Evolutionary conservation across 305 asterid species (phyloP).

Genomic region (Fraxinus sp.): DNA sequence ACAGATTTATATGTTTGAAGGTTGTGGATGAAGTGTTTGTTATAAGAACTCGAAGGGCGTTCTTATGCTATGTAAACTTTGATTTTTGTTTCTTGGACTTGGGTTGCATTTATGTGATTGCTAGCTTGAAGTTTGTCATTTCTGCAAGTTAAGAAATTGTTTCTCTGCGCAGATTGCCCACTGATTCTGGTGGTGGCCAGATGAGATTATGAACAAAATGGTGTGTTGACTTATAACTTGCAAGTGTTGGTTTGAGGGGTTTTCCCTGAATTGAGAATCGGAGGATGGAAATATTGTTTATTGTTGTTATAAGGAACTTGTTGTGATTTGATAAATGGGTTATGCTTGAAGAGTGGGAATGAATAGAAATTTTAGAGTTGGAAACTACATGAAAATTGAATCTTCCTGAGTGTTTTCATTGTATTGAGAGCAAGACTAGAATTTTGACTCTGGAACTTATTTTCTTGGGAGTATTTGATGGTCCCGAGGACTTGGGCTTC

Average conservation of each 20-base stretch:
- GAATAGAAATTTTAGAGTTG: not conserved
- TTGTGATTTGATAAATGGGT: slow-evolving; percentile 16
- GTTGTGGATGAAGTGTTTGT: not conserved
- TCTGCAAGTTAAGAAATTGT: not conserved
- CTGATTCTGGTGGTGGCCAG: not conserved
- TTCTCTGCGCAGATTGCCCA: not conserved
- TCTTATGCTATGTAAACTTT: not conserved
- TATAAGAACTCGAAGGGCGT: not conserved
- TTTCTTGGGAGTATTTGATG: not conserved
- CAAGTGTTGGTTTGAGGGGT: not conserved
- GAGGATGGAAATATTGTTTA: not conserved
- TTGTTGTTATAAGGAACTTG: not conserved
- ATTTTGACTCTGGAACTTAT: not conserved
- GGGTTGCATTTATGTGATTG: slow-evolving; percentile 17
- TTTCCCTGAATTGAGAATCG: slow-evolving; percentile 2
- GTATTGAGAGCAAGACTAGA: not conserved
- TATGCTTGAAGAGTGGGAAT: slow-evolving; percentile 15
- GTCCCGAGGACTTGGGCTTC: not conserved
- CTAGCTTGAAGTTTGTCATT: not conserved
- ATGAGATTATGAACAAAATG: not conserved
- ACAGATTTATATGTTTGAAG: slow-evolving; percentile 1
- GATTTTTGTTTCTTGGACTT: slow-evolving; percentile 22
- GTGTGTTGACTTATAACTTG: slow-evolving; percentile 23
- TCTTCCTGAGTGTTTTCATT: not conserved
- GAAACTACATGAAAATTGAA: not conserved